Base-by-base conservation (phyloP, 768 basidiomycete genomes). In the Leccinum barrowsii region DNA sequence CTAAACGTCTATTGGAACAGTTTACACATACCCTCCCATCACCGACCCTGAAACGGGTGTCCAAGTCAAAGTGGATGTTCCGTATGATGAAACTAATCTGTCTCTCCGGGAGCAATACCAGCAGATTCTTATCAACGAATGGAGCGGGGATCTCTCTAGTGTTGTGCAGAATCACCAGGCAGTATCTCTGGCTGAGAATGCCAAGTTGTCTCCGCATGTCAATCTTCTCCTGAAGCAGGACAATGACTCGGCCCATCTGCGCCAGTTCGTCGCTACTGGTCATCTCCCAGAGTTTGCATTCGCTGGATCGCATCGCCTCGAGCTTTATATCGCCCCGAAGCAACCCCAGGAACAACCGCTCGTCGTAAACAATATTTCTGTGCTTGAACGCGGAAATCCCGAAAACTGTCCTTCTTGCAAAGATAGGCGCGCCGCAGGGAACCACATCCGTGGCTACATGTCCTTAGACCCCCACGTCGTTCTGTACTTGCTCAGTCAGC, bases 21-120 rank as follows among this genome's bases (percentile, higher is more conserved):
- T 61, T 50, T 66, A 66, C 49, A 64, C 65, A 12, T 66, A 66
- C 24, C 65, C 65, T 19, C n/a, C 55, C 8, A 64, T 66, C 32
- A 61, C 11, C 10, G 65, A 64, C 26, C 48, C 55, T 19, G 15
- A 3, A 4, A 56, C 59, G 2, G 51, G 53, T 12, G 17, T 6
- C 4, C 46, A 53, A 10, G 62, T 67, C 44, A 47, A 61, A 40
- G 65, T 67, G 32, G 55, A 61, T n/a, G 54, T 46, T 13, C 62
- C 65, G 2, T 64, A 64, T 5, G 53, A 66, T 4, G 40, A 15
- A 12, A 50, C 5, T 0, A 4, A 64, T 15, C 4, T 47, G 2
- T 0, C 40, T 15, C 56, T 61, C 24, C 63, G 63, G 11, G 5
- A 61, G 54, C 10, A 48, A 11, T 65, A 47, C 26, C 59, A 42